Conservation (phyloP, 2,329 filamentous ascomycete genomes). For the Coniochaeta ligniaria region DNA sequence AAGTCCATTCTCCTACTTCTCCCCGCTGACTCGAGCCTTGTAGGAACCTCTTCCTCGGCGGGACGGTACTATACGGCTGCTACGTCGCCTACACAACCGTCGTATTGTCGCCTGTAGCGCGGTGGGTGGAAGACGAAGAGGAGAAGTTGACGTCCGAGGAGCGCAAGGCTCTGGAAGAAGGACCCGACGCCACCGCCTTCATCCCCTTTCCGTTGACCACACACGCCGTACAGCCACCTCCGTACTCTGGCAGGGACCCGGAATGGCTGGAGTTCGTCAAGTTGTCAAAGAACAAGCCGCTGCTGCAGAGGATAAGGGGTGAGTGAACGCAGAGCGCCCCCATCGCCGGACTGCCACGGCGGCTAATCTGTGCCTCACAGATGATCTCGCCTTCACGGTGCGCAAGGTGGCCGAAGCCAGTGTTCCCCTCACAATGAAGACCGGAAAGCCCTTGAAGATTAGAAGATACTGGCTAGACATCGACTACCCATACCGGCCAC, state of each 20-base stretch:
- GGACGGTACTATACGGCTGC: slow-evolving; percentile 13
- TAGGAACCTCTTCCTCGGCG: slow-evolving; percentile 20
- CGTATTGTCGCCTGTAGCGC: slow-evolving; percentile 38
- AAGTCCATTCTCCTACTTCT: not conserved
- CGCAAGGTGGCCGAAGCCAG: slow-evolving; percentile 32
- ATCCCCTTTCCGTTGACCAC: slow-evolving; percentile 57
- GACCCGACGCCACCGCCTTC: slow-evolving; percentile 37
- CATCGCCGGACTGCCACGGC: not conserved
- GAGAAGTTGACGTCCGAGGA: slow-evolving; percentile 34
- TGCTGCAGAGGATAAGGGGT: slow-evolving; percentile 41
- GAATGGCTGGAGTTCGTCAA: slow-evolving; percentile 57
- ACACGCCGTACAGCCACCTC: slow-evolving; percentile 35
- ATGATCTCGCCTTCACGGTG: slow-evolving; percentile 36
- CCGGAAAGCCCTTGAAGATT: slow-evolving; percentile 40
- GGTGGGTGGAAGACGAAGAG: slow-evolving; percentile 19
- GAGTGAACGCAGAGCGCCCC: slow-evolving; percentile 11
- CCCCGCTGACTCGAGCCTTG: not conserved
- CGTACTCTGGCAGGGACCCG: slow-evolving; percentile 50
- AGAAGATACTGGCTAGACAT: slow-evolving; percentile 53
- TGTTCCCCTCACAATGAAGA: slow-evolving; percentile 31
- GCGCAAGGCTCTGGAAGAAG: slow-evolving; percentile 32
- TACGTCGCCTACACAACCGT: slow-evolving; percentile 29
- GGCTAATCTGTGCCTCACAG: slow-evolving; percentile 21
- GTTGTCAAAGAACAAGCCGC: slow-evolving; percentile 44
- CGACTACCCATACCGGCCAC: slow-evolving; percentile 50